Evolutionary conservation across 495 filamentous ascomycete species (phyloP), one percentile per base, ranked within the genome.

Genomic region (Penicillium samsonianum): DNA sequence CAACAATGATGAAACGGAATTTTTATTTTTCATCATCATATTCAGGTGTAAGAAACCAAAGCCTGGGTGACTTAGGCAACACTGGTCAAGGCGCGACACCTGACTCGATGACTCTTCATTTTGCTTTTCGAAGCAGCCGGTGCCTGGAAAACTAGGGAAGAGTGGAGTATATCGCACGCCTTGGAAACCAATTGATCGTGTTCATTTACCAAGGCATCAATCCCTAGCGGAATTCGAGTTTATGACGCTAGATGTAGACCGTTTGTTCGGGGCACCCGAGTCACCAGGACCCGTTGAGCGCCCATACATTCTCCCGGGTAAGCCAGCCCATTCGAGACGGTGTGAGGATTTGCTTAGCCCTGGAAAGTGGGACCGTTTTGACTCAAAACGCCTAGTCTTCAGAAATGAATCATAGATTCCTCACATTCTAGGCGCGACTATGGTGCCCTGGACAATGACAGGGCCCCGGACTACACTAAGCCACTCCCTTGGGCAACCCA

Each of bases 21-120:
- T 43, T 50, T 46, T 23, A 12, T n/a, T 17, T 23, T 10, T 17
- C 20, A 14, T 43, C 23, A 2, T 33, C 23, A 51, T 38, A 9
- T 23, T 49, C 33, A 26, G 28, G 33, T 30, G 46, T 49, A 30
- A 49, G 37, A 35, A 11, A 44, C 5, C 19, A 33, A 22, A 5
- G 37, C 41, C 25, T 55, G 26, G 51, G 55, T 63, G 60, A 63
- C 64, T 59, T 61, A 65, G 62, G 65, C 65, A 68, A 44, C 65
- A 67, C 35, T 17, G 35, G 6, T 55, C 16, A 22, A 50, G 62
- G 53, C 52, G 46, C 44, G 35, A 40, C 57, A 61, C 31, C 20
- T 60, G 52, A 63, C 47, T 31, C 44, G 50, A 58, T 65, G 62
- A 65, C 62, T 65, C 62, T 38, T 45, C 17, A n/a, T 28, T 41